Conservation (phyloP, 257 asterid species). For the Salvia splendens region DNA sequence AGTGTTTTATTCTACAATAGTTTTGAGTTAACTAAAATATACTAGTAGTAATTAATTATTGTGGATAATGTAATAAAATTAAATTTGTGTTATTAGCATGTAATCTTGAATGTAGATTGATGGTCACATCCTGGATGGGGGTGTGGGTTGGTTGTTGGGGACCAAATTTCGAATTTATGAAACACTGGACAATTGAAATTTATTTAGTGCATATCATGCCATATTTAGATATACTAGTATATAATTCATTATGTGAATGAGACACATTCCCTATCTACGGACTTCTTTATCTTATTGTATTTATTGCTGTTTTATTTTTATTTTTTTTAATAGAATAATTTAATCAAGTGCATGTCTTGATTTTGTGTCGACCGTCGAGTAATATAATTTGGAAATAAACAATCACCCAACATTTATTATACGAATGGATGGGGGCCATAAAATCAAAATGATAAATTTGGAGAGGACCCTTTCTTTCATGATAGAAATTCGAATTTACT, state of each 20-base stretch:
- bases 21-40: too few relatives aligned
- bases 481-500: too few relatives aligned
- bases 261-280: not conserved
- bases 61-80: not conserved
- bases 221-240: not conserved
- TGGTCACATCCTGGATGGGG: conserved; percentile 18
- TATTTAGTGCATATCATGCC: too few relatives aligned
- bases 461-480: too few relatives aligned
- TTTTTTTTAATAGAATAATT: not conserved
- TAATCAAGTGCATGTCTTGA: not conserved
- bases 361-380: too few relatives aligned
- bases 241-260: not conserved
- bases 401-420: too few relatives aligned
- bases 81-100: not conserved
- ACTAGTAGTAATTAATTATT: too few relatives aligned
- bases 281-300: not conserved
- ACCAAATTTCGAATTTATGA: conserved; percentile 32
- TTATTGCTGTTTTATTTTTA: not conserved
- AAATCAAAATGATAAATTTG: too few relatives aligned
- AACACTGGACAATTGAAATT: conserved; percentile 1
- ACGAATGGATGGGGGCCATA: too few relatives aligned
- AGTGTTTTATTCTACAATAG: too few relatives aligned
- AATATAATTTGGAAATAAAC: not conserved
- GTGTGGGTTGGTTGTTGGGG: conserved; percentile 38
- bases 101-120: not conserved